Base-by-base conservation (phyloP, 345 rosid species). In the Melaleuca quinquenervia region DNA sequence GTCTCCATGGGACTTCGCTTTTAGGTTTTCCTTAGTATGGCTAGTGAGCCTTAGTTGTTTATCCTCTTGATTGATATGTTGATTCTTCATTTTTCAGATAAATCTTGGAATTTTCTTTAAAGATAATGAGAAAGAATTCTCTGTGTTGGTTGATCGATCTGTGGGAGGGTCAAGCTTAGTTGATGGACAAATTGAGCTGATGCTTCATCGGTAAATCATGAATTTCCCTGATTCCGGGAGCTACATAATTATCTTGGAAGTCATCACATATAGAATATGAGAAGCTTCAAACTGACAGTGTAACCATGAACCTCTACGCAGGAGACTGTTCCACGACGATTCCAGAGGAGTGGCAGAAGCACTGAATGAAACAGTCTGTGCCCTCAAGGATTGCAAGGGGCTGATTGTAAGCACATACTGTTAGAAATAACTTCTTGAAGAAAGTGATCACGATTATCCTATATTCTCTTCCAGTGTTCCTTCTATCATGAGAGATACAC, bases 251-350 rank as follows among this genome's bases (percentile, higher is more conserved):
- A 32, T 70, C 45, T 64, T 64, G 51, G 32, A 52, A 51, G 74
- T 76, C 20, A 53, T 76, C 53, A 24, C 51, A 53, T 78, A 27
- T 50, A 53, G n/a, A 18, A 10, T 62, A 58, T 50, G 11, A 45
- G 52, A 54, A 22, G 49, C 26, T n/a, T 8, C 58, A 21, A 83
- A 54, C 60, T 83, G 48, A 58, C 64, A 62, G 76, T 60, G 76
- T 82, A 22, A 49, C n/a, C 21, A 78, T 22, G 64, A 83, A 87
- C 84, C 52, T 64, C 83, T 45, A 52, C 82, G 62, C 82, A 97
- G 99, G 98, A 95, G 99, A 90, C 89, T 96, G 90, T 91, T 97
- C 87, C 97, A 91, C 29, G 98, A 97, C 85, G 99, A 97, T 93
- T 91, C 94, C 27, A 91, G 97, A 90, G 99, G 99, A 85, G 99